phyloP scores from a whole-genome alignment of 192 early-diverging fungal genomes.

The Umbelopsis sp. region DNA sequence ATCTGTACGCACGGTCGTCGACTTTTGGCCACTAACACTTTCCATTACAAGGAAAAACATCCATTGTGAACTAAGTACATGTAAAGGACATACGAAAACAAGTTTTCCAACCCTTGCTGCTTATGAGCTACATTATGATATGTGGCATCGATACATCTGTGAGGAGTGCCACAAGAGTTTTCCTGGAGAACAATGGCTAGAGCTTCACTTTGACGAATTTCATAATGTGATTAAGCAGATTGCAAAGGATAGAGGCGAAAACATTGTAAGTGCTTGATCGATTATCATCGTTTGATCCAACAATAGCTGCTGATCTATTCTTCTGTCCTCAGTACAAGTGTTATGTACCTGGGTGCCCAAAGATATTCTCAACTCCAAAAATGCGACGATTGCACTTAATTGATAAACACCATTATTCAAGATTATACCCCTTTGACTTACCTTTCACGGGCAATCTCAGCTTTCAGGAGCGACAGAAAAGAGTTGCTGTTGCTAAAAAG shows the following conservation, averaged over 20 bases:
- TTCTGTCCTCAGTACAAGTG: conserved; percentile 46
- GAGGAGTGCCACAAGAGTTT: conserved; percentile 49
- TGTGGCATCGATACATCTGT: conserved; percentile 51
- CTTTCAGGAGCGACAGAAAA: conserved; percentile 27
- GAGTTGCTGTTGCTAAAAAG: conserved; percentile 24
- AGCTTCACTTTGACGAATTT: conserved; percentile 51
- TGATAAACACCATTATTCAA: conserved; percentile 57
- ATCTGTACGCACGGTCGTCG: background rate
- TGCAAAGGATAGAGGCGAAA: conserved; percentile 50
- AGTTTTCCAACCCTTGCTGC: conserved; percentile 39
- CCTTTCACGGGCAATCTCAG: conserved; percentile 43
- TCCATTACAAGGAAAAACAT: conserved; percentile 1
- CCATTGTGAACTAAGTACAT: conserved; percentile 23
- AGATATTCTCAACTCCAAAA: conserved; percentile 37
- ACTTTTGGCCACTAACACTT: background rate
- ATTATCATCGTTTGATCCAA: background rate
- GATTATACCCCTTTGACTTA: conserved; percentile 52
- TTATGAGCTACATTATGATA: conserved; percentile 58
- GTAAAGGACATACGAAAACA: conserved; percentile 5
- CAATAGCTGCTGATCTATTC: background rate
- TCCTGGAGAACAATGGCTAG: conserved; percentile 49
- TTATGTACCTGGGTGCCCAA: conserved; percentile 52
- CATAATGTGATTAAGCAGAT: conserved; percentile 53
- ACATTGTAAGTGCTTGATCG: conserved; percentile 40
- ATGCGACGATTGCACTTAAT: conserved; percentile 53